Conservation (phyloP, 805 yeast species). For the Lachancea meyersii region DNA sequence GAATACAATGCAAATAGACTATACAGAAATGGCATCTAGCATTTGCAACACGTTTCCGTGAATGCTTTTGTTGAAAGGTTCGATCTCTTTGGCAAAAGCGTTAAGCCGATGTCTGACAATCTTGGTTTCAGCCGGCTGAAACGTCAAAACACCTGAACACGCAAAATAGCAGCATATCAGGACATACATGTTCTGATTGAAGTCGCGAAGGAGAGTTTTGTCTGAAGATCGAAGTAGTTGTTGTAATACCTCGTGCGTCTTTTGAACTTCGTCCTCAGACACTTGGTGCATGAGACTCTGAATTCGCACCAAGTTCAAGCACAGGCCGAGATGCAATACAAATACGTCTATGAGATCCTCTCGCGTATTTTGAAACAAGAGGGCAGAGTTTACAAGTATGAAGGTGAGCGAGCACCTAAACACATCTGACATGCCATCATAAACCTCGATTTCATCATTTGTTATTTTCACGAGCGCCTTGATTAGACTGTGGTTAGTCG, state of each 20-base stretch:
- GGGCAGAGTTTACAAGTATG: background rate
- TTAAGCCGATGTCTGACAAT: background rate
- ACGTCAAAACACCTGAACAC: background rate
- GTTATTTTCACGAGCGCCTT: conserved; percentile 24
- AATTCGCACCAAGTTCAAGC: conserved; percentile 5
- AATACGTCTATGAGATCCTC: conserved; percentile 2
- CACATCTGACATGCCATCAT: background rate
- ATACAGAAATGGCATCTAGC: conserved; percentile 3
- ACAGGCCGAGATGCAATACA: conserved; percentile 11
- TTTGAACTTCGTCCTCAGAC: background rate
- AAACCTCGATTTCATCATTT: conserved; percentile 7
- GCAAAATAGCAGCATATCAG: conserved; percentile 6
- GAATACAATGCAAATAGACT: background rate
- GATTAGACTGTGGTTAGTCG: conserved; percentile 6
- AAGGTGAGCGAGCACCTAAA: background rate
- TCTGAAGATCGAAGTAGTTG: background rate
- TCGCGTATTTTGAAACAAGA: background rate
- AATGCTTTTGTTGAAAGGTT: conserved; percentile 8
- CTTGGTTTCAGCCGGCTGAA: conserved; percentile 1
- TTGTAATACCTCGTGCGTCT: background rate
- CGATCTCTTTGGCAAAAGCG: conserved; percentile 5
- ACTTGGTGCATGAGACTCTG: background rate
- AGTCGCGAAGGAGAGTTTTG: background rate
- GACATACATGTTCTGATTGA: conserved; percentile 6
- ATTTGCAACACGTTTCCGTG: background rate